These are phyloP conservation scores for Septoria petroselini DNA, from an alignment of 2,329 filamentous ascomycete species.

Conservation along the genomic window DNA sequence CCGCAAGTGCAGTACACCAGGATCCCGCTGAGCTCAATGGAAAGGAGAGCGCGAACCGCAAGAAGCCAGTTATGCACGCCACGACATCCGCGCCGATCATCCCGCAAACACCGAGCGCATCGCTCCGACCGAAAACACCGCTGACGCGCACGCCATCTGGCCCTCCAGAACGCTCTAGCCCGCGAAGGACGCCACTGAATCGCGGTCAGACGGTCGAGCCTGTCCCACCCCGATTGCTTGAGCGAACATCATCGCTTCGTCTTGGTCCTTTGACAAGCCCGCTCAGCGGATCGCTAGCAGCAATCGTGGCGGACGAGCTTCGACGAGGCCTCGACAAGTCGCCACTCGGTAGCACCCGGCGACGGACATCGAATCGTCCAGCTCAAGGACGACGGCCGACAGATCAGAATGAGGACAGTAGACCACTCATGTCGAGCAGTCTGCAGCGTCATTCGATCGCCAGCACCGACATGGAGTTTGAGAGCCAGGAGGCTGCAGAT, in stretches of 20 bases:
- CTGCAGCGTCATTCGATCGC: conserved; percentile 30
- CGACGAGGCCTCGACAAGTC: conserved; percentile 51
- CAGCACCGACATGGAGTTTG: conserved; percentile 28
- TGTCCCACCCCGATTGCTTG: conserved; percentile 42
- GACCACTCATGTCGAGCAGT: conserved; percentile 11
- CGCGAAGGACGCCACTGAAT: conserved; percentile 12
- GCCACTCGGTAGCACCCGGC: conserved; percentile 21
- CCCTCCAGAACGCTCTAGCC: conserved; percentile 15
- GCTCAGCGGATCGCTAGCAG: conserved; percentile 58
- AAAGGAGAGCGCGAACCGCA: conserved; percentile 18
- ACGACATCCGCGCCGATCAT: conserved; percentile 38
- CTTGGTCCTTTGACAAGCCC: conserved; percentile 61
- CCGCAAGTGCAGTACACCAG: conserved; percentile 34
- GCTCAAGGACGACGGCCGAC: conserved; percentile 13
- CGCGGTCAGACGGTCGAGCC: conserved; percentile 22
- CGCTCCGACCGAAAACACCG: conserved; percentile 28
- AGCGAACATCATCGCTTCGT: conserved; percentile 50
- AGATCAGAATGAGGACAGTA: conserved; percentile 8
- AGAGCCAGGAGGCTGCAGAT: conserved; percentile 22
- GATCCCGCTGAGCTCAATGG: conserved; percentile 24
- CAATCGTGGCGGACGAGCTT: conserved; percentile 63
- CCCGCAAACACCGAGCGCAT: conserved; percentile 26
- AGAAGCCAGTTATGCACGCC: conserved; percentile 36
- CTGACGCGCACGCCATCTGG: conserved; percentile 26
- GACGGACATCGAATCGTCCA: conserved; percentile 17